These are phyloP conservation scores for Trichoderma sp. DNA, from an alignment of 2,329 filamentous ascomycete species.

Conservation along the genomic window DNA sequence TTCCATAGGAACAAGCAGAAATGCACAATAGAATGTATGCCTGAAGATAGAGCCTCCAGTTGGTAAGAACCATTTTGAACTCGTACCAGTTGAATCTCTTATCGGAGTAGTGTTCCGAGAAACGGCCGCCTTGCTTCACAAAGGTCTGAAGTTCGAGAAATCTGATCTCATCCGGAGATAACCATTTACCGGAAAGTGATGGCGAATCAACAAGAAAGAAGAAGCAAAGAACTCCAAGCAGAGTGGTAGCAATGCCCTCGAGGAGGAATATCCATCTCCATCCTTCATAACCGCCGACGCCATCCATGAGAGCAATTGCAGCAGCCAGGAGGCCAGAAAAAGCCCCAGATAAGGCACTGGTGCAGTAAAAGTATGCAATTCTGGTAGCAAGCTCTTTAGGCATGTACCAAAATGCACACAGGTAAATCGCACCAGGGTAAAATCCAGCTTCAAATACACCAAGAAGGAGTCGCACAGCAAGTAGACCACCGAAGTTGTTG, in stretches of 20 bases:
- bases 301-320: constrained; percentile 83
- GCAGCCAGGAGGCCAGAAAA: constrained; percentile 83
- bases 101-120: constrained; percentile 24
- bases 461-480: constrained; percentile 80
- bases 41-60: constrained; percentile 11
- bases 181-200: constrained; percentile 33
- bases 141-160: constrained; percentile 30
- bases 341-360: constrained; percentile 72
- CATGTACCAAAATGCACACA: constrained; percentile 86
- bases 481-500: constrained; percentile 70
- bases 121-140: constrained; percentile 31
- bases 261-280: constrained; percentile 83
- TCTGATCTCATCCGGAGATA: constrained; percentile 35
- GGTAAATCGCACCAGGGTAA: constrained; percentile 60
- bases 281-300: constrained; percentile 62
- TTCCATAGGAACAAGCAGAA: constrained; percentile 23
- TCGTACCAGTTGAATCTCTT: constrained; percentile 8
- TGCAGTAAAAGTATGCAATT: constrained; percentile 93
- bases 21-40: constrained; percentile 1
- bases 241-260: constrained; percentile 63
- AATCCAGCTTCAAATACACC: constrained; percentile 62
- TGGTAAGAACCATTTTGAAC: constrained; percentile 5
- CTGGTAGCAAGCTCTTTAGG: constrained; percentile 83
- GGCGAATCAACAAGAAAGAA: constrained; percentile 73
- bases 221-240: constrained; percentile 60